Evolutionary conservation across 2,329 filamentous ascomycete species (phyloP).

Genomic region (Aspergillus melleus): DNA sequence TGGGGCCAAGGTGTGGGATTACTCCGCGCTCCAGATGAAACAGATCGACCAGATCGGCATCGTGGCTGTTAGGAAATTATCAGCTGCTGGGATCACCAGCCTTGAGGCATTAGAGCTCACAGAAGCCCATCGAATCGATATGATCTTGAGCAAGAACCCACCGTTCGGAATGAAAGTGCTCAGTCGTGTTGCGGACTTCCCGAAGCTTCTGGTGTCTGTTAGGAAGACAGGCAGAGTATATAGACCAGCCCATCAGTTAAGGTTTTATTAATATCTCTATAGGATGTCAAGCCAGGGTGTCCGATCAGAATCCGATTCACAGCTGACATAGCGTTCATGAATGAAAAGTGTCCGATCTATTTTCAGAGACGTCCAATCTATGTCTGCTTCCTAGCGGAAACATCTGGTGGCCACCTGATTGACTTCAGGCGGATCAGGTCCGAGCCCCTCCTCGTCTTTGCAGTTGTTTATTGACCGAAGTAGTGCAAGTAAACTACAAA

Average conservation of each 20-base stretch:
- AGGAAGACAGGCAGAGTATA: constrained; percentile 51
- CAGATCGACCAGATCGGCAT: constrained; percentile 79
- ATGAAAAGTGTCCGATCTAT: constrained; percentile 58
- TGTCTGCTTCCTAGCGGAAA: constrained; percentile 73
- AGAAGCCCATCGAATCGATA: constrained; percentile 73
- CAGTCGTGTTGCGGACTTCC: constrained; percentile 68
- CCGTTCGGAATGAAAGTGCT: constrained; percentile 75
- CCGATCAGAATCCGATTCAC: constrained; percentile 62
- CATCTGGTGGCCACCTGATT: constrained; percentile 65
- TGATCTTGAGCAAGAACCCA: constrained; percentile 73
- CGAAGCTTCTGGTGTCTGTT: constrained; percentile 60
- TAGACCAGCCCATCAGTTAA: constrained; percentile 23
- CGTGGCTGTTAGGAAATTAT: constrained; percentile 72
- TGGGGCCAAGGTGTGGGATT: constrained; percentile 77
- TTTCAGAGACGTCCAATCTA: constrained; percentile 68
- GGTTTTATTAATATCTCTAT: constrained; percentile 7
- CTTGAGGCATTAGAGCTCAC: constrained; percentile 68
- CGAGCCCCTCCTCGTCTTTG: background rate
- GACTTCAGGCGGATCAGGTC: constrained; percentile 66
- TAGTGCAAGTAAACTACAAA: constrained; percentile 65
- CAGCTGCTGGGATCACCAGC: constrained; percentile 66
- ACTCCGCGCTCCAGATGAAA: constrained; percentile 74
- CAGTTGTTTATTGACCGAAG: background rate
- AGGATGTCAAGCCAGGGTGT: constrained; percentile 39
- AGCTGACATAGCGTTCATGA: constrained; percentile 69